These are phyloP conservation scores for Pyrus pyrifolia DNA, from an alignment of 306 rosid species.

Conservation along the genomic window DNA sequence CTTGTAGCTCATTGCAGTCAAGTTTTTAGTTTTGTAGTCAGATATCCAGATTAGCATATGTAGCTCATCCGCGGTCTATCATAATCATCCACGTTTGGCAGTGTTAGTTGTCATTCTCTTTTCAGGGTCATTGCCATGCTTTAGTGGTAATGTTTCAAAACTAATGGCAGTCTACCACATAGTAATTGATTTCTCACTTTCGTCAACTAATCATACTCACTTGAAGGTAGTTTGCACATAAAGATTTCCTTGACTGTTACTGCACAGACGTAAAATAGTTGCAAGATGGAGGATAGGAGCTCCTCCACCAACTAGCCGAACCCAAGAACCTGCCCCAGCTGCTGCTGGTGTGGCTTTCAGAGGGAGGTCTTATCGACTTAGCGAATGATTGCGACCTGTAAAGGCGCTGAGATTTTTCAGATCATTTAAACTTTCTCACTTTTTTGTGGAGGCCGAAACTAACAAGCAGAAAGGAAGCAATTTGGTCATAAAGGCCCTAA, in stretches of 20 bases:
- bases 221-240: not conserved
- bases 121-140: not conserved
- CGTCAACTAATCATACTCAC: not conserved
- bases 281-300: constrained; percentile 78
- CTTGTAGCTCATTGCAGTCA: not conserved
- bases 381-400: constrained; percentile 22
- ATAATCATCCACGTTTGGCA: not conserved
- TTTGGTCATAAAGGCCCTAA: constrained; percentile 1
- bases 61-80: not conserved
- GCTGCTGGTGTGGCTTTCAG: constrained; percentile 67
- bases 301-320: constrained; percentile 34
- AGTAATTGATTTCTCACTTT: not conserved
- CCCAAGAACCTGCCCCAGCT: constrained; percentile 30
- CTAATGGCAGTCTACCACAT: not conserved
- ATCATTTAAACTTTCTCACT: not conserved
- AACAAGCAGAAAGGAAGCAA: constrained; percentile 13
- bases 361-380: constrained; percentile 75
- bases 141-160: not conserved
- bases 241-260: constrained; percentile 38
- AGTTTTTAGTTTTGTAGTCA: not conserved
- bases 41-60: not conserved
- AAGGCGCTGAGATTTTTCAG: constrained; percentile 1
- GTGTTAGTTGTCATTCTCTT: not conserved
- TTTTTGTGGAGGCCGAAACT: constrained; percentile 20
- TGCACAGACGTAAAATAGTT: constrained; percentile 58